A percentile compares a stretch with the other conserved stretches of the same genome.
Evolutionary conservation across 768 basidiomycete genomes (phyloP).

Genomic region (Galerina marginata): DNA sequence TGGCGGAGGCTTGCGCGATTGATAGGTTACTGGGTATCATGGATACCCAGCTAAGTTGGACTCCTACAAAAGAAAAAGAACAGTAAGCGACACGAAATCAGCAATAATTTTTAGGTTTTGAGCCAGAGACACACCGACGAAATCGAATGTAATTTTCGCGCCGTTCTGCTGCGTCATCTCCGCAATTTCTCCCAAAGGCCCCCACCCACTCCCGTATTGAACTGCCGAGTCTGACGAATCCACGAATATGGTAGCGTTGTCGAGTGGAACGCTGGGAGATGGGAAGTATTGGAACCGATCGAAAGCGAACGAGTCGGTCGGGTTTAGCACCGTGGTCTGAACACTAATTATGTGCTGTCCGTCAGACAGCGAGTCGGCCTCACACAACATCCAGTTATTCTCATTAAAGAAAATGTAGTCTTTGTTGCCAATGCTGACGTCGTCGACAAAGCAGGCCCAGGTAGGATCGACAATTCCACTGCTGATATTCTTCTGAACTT

Average conservation of each 20-base stretch:
- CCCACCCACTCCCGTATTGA: no score
- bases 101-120: not conserved
- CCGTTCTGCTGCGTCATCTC: not conserved
- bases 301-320: conserved; percentile 30
- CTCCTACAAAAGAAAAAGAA: no score
- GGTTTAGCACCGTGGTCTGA: conserved; percentile 16
- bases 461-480: conserved; percentile 6
- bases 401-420: not conserved
- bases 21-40: no score
- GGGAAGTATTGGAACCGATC: conserved; percentile 34
- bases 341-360: conserved; percentile 16
- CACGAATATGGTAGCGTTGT: not conserved
- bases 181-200: not conserved
- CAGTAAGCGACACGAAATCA: no score
- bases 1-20: no score
- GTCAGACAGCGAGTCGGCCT: conserved; percentile 9
- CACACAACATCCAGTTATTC: conserved; percentile 9
- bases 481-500: not conserved
- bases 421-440: not conserved
- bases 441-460: conserved; percentile 24
- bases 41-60: no score
- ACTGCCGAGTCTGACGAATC: no score
- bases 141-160: not conserved
- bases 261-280: conserved; percentile 13
- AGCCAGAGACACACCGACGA: not conserved